Conservation (phyloP, 768 basidiomycete genomes). For the Lactarius sp. region DNA sequence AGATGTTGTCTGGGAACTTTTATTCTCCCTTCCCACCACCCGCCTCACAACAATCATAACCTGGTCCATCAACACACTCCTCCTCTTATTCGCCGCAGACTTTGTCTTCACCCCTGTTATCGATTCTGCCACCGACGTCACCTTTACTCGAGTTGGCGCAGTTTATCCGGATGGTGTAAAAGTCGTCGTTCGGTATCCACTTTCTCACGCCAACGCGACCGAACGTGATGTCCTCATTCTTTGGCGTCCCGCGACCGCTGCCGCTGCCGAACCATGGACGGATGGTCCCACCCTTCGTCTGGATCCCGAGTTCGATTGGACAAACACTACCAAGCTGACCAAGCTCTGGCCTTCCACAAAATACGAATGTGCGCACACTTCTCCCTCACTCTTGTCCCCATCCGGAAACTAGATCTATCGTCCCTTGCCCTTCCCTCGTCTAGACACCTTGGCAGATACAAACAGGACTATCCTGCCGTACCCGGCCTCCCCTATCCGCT, state of each 20-base stretch:
- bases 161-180: conserved; percentile 61
- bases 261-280: conserved; percentile 42
- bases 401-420: neutral
- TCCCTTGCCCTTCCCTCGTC: neutral
- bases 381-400: conserved; percentile 9
- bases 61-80: conserved; percentile 38
- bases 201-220: conserved; percentile 29
- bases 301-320: conserved; percentile 50
- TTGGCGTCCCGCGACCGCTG: conserved; percentile 37
- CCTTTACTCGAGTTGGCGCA: conserved; percentile 67
- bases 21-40: conserved; percentile 35
- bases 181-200: conserved; percentile 57
- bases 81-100: conserved; percentile 41
- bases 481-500: conserved; percentile 47
- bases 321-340: conserved; percentile 45
- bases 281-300: conserved; percentile 50
- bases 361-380: conserved; percentile 59
- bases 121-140: conserved; percentile 49
- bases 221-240: conserved; percentile 37
- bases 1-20: conserved; percentile 26
- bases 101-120: conserved; percentile 51
- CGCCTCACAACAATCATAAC: conserved; percentile 27
- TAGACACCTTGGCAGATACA: conserved; percentile 41
- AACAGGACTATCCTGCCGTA: conserved; percentile 48
- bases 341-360: conserved; percentile 64